Percentiles rank a stretch among this genome's conserved stretches.
Evolutionary conservation across 345 rosid species (phyloP).

Genomic region (Eucalyptus curtisii): DNA sequence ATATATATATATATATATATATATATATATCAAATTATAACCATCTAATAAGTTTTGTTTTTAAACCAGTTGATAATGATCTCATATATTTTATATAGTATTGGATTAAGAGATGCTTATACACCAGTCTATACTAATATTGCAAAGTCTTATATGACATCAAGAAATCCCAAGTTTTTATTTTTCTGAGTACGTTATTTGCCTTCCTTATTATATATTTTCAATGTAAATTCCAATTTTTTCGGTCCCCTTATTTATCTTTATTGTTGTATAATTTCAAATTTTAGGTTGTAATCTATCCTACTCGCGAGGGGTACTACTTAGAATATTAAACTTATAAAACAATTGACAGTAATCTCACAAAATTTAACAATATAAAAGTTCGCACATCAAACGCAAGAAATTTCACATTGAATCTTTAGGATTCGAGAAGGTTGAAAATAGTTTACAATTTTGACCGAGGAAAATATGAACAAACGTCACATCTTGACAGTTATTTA

Average conservation of each 20-base stretch:
- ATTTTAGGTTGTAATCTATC: neutral
- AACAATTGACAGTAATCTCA: accelerated
- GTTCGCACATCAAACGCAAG: neutral
- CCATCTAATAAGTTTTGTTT: neutral
- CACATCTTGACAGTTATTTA: neutral
- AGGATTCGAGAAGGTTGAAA: neutral
- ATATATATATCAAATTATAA: no score
- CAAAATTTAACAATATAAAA: neutral
- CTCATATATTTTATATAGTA: neutral
- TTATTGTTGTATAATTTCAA: neutral
- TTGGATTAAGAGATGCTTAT: neutral
- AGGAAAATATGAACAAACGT: neutral
- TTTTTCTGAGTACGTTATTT: accelerated
- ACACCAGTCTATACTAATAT: accelerated
- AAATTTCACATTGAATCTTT: neutral
- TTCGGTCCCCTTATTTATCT: neutral
- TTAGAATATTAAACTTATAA: neutral
- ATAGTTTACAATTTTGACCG: neutral
- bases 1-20: no score
- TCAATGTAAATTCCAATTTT: neutral
- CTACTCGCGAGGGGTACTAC: accelerated
- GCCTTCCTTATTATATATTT: neutral
- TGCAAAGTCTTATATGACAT: neutral
- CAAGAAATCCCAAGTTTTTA: neutral
- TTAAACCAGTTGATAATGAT: neutral